A percentile compares a stretch with the other conserved stretches of the same genome.
Conservation (phyloP, 2,329 filamentous ascomycete species). For the Hypoxylon sp. region DNA sequence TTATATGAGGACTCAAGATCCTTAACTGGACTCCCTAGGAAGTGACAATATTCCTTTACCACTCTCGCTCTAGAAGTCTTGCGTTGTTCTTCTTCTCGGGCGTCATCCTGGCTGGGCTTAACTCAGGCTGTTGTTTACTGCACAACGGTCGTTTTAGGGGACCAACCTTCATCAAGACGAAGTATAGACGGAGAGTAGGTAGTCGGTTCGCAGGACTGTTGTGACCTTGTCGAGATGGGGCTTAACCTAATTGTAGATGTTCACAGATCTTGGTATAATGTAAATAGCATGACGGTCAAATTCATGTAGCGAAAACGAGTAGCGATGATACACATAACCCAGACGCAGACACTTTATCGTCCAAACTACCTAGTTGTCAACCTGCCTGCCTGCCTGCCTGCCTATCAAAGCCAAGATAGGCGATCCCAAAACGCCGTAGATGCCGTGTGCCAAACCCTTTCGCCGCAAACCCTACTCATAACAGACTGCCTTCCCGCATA, state of each 20-base stretch:
- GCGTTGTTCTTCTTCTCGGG: too few relatives aligned
- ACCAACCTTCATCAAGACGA: too few relatives aligned
- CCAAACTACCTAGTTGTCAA: conserved; percentile 1
- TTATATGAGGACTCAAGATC: too few relatives aligned
- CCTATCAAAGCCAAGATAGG: conserved; percentile 4
- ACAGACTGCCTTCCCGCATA: background rate
- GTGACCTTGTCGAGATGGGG: too few relatives aligned
- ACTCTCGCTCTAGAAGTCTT: too few relatives aligned
- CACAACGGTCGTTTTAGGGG: too few relatives aligned
- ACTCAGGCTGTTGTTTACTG: too few relatives aligned
- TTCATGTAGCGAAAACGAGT: background rate
- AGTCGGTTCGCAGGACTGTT: too few relatives aligned
- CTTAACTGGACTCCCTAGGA: too few relatives aligned
- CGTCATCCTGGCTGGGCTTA: too few relatives aligned
- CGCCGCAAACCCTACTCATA: conserved; percentile 11
- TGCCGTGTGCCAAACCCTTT: conserved; percentile 9
- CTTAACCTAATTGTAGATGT: background rate
- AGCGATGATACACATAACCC: background rate
- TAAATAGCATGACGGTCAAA: background rate
- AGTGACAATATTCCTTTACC: too few relatives aligned
- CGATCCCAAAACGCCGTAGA: conserved; percentile 10
- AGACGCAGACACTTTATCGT: background rate
- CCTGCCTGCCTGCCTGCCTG: conserved; percentile 1
- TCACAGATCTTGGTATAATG: background rate
- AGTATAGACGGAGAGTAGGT: too few relatives aligned